These are phyloP conservation scores for Starmera quercuum DNA, from an alignment of 805 yeast genomes.

Conservation along the genomic window DNA sequence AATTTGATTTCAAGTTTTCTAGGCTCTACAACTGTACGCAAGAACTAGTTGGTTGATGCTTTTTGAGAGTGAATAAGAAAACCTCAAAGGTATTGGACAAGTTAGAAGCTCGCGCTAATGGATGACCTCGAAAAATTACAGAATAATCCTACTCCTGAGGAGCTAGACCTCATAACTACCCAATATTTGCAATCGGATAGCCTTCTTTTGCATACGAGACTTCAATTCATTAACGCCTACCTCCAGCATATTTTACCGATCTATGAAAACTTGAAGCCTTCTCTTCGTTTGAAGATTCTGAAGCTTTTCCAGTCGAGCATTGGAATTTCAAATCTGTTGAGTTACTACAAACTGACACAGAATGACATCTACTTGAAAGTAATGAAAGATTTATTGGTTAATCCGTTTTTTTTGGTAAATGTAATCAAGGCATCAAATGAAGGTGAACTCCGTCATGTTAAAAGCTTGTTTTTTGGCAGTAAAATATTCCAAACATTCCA, in stretches of 20 bases:
- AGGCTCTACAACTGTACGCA: no score
- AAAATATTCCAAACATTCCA: conserved; percentile 16
- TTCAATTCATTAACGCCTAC: conserved; percentile 11
- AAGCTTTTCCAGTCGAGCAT: conserved; percentile 8
- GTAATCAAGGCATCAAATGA: conserved; percentile 5
- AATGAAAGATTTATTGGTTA: conserved; percentile 13
- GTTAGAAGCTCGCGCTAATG: no score
- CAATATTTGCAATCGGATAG: no score
- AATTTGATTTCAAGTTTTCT: no score
- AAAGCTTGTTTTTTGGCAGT: conserved; percentile 18
- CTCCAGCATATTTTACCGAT: conserved; percentile 16
- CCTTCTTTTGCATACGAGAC: conserved; percentile 5
- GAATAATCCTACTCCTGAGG: no score
- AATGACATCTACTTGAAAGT: conserved; percentile 13
- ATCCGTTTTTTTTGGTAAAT: conserved; percentile 7
- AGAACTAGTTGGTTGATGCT: no score
- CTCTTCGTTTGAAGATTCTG: conserved; percentile 8
- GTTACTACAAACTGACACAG: conserved; percentile 14
- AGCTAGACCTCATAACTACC: no score
- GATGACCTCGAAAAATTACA: no score
- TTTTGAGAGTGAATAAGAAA: no score
- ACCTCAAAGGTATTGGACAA: no score
- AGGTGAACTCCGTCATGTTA: conserved; percentile 9
- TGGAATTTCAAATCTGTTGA: conserved; percentile 14
- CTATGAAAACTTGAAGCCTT: conserved; percentile 11